Percentiles rank a stretch among this genome's conserved stretches.
Evolutionary conservation across 2,329 filamentous ascomycete species (phyloP).

Genomic region (Trichoderma sp.): DNA sequence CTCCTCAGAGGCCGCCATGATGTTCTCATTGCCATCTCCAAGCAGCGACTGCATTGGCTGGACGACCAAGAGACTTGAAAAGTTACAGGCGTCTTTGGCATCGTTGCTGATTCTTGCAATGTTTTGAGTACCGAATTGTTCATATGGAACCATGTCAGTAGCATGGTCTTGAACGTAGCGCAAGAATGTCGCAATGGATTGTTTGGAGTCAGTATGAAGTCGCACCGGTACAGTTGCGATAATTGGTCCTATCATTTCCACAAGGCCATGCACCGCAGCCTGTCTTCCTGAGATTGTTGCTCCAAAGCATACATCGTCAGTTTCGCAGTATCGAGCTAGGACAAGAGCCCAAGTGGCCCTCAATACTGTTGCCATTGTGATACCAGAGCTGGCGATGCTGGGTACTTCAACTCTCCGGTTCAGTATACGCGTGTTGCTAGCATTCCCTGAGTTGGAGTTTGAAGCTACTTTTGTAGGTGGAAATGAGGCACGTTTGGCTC

Average conservation of each 20-base stretch:
- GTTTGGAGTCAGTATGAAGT: background rate
- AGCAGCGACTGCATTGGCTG: slow-evolving; percentile 25
- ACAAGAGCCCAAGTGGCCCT: slow-evolving; percentile 20
- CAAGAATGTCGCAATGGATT: background rate
- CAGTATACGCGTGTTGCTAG: slow-evolving; percentile 22
- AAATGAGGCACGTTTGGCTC: slow-evolving; percentile 3
- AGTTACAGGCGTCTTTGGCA: slow-evolving; percentile 25
- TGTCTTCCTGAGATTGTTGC: slow-evolving; percentile 14
- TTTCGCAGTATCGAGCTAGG: slow-evolving; percentile 12
- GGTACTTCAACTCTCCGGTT: background rate
- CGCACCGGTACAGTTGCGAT: slow-evolving; percentile 25
- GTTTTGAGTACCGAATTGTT: slow-evolving; percentile 17
- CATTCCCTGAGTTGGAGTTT: no score
- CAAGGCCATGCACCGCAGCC: slow-evolving; percentile 12
- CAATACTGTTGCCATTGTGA: slow-evolving; percentile 22
- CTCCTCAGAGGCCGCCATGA: slow-evolving; percentile 2
- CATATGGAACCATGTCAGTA: slow-evolving; percentile 14
- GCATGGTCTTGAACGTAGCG: slow-evolving; percentile 17
- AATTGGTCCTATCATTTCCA: slow-evolving; percentile 8
- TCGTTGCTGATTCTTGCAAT: slow-evolving; percentile 21
- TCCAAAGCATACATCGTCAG: slow-evolving; percentile 22
- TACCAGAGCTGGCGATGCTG: background rate
- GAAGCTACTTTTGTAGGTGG: background rate
- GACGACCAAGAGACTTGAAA: slow-evolving; percentile 27
- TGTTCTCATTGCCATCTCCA: slow-evolving; percentile 6